Conservation (phyloP, 2,329 filamentous ascomycete species). For the Sporothrix dimorphospora region DNA sequence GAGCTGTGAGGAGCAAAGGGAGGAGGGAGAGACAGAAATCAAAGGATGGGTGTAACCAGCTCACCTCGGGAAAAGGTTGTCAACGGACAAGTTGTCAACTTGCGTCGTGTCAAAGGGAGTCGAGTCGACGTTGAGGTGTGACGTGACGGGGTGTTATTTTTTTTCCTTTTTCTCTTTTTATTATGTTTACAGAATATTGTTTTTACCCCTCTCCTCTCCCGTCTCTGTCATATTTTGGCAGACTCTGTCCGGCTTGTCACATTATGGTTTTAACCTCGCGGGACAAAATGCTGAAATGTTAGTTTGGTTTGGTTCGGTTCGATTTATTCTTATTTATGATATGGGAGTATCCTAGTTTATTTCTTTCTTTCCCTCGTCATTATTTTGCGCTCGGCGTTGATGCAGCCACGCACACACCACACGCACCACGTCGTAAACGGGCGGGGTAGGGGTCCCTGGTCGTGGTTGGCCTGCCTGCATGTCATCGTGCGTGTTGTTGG, state of each 20-base stretch:
- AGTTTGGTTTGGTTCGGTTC: background rate
- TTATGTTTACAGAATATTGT: too few relatives aligned
- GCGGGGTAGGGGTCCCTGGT: slow-evolving; percentile 2
- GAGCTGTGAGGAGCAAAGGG: background rate
- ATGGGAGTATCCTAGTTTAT: background rate
- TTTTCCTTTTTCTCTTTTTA: background rate
- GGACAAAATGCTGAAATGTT: background rate
- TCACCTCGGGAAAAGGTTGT: background rate
- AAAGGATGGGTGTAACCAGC: background rate
- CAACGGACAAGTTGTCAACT: background rate
- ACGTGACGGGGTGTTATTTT: background rate
- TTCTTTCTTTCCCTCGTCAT: background rate
- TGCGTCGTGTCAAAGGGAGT: background rate
- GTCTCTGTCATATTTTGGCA: background rate
- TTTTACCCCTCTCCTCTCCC: background rate
- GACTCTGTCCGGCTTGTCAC: background rate
- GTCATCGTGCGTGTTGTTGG: background rate
- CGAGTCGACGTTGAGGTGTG: background rate
- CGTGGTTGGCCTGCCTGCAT: slow-evolving; percentile 2
- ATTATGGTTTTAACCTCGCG: background rate
- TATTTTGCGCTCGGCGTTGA: background rate
- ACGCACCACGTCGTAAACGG: slow-evolving; percentile 14
- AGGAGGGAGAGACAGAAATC: background rate
- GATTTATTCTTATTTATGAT: background rate
- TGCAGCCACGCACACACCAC: background rate